Evolutionary conservation across 805 yeast species (phyloP).

Genomic region (Myxozyma monticola): DNA sequence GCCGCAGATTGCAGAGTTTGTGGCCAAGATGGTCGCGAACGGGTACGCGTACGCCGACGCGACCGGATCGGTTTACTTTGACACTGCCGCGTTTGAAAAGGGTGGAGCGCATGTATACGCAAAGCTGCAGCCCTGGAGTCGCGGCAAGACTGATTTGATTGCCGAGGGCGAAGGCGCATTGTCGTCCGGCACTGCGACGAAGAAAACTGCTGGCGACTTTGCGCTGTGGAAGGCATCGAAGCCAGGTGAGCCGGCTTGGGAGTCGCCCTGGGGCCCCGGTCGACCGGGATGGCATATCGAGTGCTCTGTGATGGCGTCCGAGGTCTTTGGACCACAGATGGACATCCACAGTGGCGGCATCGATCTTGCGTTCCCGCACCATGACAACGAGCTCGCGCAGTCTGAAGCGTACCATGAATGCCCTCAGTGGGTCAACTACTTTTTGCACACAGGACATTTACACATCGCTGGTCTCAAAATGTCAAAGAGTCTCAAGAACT

Average conservation of each 20-base stretch:
- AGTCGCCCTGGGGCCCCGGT: conserved; percentile 94
- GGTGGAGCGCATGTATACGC: conserved; percentile 80
- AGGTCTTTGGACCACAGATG: conserved; percentile 75
- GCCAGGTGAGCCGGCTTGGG: conserved; percentile 97
- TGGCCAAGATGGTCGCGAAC: conserved; percentile 59
- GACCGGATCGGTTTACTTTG: conserved; percentile 90
- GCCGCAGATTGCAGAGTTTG: conserved; percentile 7
- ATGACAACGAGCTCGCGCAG: conserved; percentile 97
- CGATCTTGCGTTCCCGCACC: conserved; percentile 98
- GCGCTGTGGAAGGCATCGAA: conserved; percentile 96
- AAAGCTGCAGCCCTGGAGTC: conserved; percentile 97
- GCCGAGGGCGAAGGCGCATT: conserved; percentile 95
- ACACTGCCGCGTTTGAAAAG: conserved; percentile 77
- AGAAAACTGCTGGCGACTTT: conserved; percentile 78
- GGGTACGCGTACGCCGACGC: conserved; percentile 87
- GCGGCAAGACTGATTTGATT: conserved; percentile 79
- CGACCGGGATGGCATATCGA: conserved; percentile 99
- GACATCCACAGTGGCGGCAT: conserved; percentile 98
- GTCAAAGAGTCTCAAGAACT: conserved; percentile 93
- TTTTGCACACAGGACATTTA: conserved; percentile 94
- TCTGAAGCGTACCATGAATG: conserved; percentile 88
- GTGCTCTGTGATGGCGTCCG: conserved; percentile 98
- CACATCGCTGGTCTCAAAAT: conserved; percentile 98
- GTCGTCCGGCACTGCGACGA: conserved; percentile 46
- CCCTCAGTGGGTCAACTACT: conserved; percentile 95